A percentile compares a stretch with the other conserved stretches of the same genome.
phyloP scores from a whole-genome alignment of 495 filamentous ascomycete genomes.

The Pseudomonodictys pantanalensis region DNA sequence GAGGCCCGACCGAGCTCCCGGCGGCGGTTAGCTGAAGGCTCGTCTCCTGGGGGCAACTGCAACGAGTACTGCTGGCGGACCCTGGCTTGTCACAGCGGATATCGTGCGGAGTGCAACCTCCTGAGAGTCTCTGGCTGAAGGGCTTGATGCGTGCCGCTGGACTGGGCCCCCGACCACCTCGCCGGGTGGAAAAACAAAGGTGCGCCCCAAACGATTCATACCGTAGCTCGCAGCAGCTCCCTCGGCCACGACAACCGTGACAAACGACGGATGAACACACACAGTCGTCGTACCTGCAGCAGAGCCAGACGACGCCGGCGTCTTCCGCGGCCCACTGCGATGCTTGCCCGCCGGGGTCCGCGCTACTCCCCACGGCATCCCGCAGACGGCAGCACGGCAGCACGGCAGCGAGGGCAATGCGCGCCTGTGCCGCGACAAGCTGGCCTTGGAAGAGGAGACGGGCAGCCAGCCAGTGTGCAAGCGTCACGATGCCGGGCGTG shows the following conservation, averaged over 20 bases:
- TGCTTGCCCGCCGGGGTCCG: too few relatives aligned
- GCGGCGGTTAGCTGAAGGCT: not conserved
- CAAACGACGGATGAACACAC: not conserved
- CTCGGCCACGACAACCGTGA: not conserved
- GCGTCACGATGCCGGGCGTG: too few relatives aligned
- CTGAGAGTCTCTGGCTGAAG: not conserved
- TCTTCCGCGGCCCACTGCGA: not conserved
- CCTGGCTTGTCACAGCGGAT: constrained; percentile 13
- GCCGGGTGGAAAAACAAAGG: not conserved
- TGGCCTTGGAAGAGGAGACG: too few relatives aligned
- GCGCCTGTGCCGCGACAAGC: too few relatives aligned
- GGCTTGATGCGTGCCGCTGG: not conserved
- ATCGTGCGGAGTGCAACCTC: constrained; percentile 2
- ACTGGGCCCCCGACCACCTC: not conserved
- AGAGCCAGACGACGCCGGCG: not conserved
- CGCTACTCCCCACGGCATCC: too few relatives aligned
- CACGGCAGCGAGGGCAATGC: too few relatives aligned
- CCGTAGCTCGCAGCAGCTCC: not conserved
- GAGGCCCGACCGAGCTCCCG: too few relatives aligned
- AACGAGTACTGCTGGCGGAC: constrained; percentile 7
- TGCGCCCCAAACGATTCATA: not conserved
- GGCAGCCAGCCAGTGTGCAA: too few relatives aligned
- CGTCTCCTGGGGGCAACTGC: not conserved
- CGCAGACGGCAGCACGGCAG: too few relatives aligned
- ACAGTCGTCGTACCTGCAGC: not conserved